A percentile compares a stretch with the other conserved stretches of the same genome.
Conservation (phyloP, 352 stramenopile species). For the Pythium folliculosum region DNA sequence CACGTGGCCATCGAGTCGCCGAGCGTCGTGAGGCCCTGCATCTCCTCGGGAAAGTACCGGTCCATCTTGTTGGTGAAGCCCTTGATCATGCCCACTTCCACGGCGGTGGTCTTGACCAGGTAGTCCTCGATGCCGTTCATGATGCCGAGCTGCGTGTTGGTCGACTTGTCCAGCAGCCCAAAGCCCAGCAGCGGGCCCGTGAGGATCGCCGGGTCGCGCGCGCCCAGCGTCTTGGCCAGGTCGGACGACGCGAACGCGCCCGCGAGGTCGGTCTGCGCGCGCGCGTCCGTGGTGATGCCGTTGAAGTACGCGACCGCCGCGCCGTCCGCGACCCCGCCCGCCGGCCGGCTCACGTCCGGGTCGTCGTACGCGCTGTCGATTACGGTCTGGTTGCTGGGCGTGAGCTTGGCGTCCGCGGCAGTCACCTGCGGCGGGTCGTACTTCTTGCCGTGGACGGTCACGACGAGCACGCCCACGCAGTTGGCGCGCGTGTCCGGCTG, state of each 20-base stretch:
- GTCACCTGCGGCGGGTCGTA: not conserved
- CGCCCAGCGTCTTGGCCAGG: not conserved
- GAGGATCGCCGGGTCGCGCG: not conserved
- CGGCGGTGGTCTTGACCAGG: not conserved
- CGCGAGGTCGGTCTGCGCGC: not conserved
- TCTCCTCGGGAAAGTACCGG: not conserved
- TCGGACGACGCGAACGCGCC: not conserved
- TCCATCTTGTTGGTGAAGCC: not conserved
- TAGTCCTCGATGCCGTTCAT: not conserved
- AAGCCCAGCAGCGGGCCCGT: not conserved
- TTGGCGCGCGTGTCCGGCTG: no score
- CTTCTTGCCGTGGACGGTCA: not conserved
- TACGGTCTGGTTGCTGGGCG: not conserved
- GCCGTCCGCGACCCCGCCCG: not conserved
- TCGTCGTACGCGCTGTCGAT: not conserved
- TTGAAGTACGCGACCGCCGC: not conserved
- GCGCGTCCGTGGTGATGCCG: not conserved
- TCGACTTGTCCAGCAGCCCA: not conserved
- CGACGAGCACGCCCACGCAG: not conserved
- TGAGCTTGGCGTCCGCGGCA: not conserved
- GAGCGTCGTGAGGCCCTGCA: not conserved
- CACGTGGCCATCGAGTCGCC: not conserved
- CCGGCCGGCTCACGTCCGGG: not conserved
- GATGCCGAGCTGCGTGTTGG: not conserved
- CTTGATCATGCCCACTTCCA: not conserved